These are phyloP conservation scores for Glycine latifolia DNA, from an alignment of 306 rosid species.

Conservation along the genomic window DNA sequence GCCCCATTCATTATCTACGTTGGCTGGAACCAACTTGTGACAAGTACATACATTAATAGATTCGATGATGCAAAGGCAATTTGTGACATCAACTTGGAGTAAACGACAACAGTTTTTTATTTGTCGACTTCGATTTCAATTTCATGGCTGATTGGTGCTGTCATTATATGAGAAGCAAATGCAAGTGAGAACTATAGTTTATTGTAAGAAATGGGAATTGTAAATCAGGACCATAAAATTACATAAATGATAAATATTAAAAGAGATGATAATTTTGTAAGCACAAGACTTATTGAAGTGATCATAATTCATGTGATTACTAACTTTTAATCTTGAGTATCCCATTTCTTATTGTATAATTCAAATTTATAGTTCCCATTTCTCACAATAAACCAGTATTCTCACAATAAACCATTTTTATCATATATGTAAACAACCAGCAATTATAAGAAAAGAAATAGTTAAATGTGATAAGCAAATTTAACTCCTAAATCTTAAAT, in stretches of 20 bases:
- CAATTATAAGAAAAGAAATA: background rate
- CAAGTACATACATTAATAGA: background rate
- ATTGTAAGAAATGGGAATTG: background rate
- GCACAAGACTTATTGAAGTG: background rate
- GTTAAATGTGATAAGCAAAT: constrained; percentile 11
- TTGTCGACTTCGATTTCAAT: background rate
- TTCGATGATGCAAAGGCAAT: constrained; percentile 17
- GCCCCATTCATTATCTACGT: background rate
- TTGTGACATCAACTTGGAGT: background rate
- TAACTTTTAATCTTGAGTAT: background rate
- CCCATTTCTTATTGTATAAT: too few relatives aligned
- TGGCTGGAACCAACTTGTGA: background rate
- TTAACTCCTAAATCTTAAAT: constrained; percentile 18
- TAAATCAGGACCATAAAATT: background rate
- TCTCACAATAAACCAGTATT: background rate
- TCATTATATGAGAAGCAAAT: constrained; percentile 5
- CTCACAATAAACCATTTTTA: too few relatives aligned
- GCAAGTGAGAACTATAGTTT: background rate
- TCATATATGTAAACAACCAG: background rate
- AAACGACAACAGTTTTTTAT: background rate
- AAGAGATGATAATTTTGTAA: too few relatives aligned
- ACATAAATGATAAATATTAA: background rate
- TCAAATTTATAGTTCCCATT: too few relatives aligned
- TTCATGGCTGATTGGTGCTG: constrained; percentile 18
- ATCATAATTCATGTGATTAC: background rate